phyloP scores from a whole-genome alignment of 2,329 filamentous ascomycete species.

The Fusarium sp. region DNA sequence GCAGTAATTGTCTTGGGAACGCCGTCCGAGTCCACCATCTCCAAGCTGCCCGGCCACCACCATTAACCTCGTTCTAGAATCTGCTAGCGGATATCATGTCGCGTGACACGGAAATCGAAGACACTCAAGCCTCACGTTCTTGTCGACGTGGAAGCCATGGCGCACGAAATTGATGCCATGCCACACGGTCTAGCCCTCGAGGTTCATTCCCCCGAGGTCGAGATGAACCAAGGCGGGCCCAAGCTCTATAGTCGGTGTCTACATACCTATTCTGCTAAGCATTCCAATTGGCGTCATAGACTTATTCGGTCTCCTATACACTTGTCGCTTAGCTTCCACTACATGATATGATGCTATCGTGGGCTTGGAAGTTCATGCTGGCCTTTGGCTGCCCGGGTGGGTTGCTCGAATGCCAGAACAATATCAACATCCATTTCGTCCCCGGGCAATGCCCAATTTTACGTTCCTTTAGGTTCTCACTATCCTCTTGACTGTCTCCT shows the following conservation, averaged over 20 bases:
- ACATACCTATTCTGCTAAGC: not conserved
- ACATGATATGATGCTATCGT: not conserved
- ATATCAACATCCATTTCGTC: not conserved
- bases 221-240: constrained; percentile 8
- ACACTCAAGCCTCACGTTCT: not conserved
- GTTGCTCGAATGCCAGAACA: not conserved
- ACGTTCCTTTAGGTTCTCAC: not conserved
- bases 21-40: not conserved
- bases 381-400: not conserved
- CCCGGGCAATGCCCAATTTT: not conserved
- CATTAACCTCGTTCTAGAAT: not conserved
- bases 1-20: not conserved
- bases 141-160: not conserved
- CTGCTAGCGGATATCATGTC: not conserved
- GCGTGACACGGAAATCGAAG: not conserved
- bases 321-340: not conserved
- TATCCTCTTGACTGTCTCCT: not conserved
- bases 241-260: not conserved
- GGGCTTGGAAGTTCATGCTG: not conserved
- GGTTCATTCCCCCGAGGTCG: constrained; percentile 10
- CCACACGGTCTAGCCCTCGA: not conserved
- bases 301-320: not conserved
- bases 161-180: not conserved
- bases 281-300: not conserved
- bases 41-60: not conserved